Evolutionary conservation across 176 grass and related monocot genomes (phyloP).

Genomic region (Melocanna baccifera): DNA sequence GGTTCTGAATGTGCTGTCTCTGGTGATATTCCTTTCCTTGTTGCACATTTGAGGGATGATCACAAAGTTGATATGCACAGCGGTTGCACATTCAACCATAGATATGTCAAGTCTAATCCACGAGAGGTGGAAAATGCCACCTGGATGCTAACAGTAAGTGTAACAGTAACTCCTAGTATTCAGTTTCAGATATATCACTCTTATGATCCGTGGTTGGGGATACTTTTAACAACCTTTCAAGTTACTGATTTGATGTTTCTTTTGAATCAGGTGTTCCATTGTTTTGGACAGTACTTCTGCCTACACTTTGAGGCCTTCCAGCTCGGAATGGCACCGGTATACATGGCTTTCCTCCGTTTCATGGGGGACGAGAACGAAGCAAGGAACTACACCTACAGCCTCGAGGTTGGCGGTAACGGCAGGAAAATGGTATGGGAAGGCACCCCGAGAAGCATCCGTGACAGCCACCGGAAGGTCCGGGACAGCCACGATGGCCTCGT

Average conservation of each 20-base stretch:
- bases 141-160: slow-evolving; percentile 63
- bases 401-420: slow-evolving; percentile 71
- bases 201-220: not conserved
- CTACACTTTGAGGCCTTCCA: slow-evolving; percentile 91
- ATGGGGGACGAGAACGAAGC: slow-evolving; percentile 92
- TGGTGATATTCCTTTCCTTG: slow-evolving; percentile 64
- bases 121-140: slow-evolving; percentile 61
- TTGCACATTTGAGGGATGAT: slow-evolving; percentile 62
- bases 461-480: slow-evolving; percentile 76
- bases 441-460: slow-evolving; percentile 78
- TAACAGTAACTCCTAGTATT: not conserved
- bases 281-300: slow-evolving; percentile 90
- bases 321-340: slow-evolving; percentile 78
- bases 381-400: slow-evolving; percentile 75
- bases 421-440: slow-evolving; percentile 89
- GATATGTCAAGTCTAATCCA: slow-evolving; percentile 58
- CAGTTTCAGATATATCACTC: not conserved
- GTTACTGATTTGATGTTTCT: not conserved
- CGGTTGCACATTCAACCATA: slow-evolving; percentile 56
- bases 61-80: slow-evolving; percentile 65
- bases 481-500: slow-evolving; percentile 89
- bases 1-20: slow-evolving; percentile 60
- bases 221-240: not conserved
- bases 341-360: slow-evolving; percentile 89
- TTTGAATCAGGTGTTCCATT: slow-evolving; percentile 72